These are phyloP conservation scores for Russula sp. DNA, from an alignment of 768 basidiomycete genomes.

Conservation along the genomic window DNA sequence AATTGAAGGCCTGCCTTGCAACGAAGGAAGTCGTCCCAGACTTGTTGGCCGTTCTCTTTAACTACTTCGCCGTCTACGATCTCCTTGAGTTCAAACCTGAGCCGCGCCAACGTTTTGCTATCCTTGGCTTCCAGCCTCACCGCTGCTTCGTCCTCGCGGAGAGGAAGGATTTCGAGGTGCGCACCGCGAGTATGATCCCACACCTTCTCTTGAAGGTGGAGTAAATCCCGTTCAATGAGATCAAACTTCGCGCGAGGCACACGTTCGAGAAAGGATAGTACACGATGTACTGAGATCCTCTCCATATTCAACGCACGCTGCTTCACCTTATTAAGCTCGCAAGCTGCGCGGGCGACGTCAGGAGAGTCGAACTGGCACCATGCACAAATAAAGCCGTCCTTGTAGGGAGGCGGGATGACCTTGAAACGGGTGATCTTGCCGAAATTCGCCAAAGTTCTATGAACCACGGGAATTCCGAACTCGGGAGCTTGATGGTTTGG, in stretches of 20 bases:
- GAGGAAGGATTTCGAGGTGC: constrained; percentile 37
- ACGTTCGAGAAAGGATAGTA: constrained; percentile 50
- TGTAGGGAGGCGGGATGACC: constrained; percentile 50
- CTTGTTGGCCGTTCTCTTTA: constrained; percentile 46
- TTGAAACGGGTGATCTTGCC: constrained; percentile 47
- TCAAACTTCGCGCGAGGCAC: constrained; percentile 42
- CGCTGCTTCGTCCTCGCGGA: constrained; percentile 21
- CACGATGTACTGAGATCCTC: constrained; percentile 50
- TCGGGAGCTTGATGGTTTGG: constrained; percentile 44
- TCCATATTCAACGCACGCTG: constrained; percentile 48
- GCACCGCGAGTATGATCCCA: constrained; percentile 37
- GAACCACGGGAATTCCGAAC: constrained; percentile 41
- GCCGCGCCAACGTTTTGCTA: constrained; percentile 47
- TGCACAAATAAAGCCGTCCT: constrained; percentile 46
- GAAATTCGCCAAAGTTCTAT: constrained; percentile 38
- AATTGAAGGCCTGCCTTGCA: constrained; percentile 43
- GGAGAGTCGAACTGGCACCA: constrained; percentile 57
- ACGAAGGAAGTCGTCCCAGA: constrained; percentile 67
- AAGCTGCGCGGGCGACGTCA: constrained; percentile 51
- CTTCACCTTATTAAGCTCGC: constrained; percentile 47
- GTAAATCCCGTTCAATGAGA: constrained; percentile 47
- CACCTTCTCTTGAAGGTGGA: constrained; percentile 41
- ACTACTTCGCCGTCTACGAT: constrained; percentile 60
- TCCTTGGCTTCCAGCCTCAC: constrained; percentile 54
- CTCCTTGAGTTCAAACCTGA: constrained; percentile 62